A percentile compares a stretch with the other conserved stretches of the same genome.
phyloP scores from a whole-genome alignment of 148 eudicot species.

The Salicornia ramosissima region DNA sequence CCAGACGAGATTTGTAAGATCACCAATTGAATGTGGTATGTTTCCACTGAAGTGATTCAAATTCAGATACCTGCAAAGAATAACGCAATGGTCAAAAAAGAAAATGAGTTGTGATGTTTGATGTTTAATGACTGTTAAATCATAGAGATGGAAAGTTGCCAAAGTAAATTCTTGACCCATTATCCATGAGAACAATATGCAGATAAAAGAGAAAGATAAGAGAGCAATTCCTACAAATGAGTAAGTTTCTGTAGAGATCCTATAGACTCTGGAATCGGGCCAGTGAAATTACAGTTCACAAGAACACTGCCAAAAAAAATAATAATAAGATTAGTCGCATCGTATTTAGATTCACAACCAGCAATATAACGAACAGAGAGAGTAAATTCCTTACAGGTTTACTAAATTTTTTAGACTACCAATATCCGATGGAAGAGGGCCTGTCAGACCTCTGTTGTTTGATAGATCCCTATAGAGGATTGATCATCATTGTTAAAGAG shows the following conservation, averaged over 20 bases:
- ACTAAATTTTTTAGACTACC: slow-evolving; percentile 30
- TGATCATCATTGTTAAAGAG: background rate
- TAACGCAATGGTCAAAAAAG: slow-evolving; percentile 6
- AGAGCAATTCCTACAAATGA: slow-evolving; percentile 18
- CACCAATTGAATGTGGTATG: slow-evolving; percentile 56
- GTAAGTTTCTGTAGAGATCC: slow-evolving; percentile 28
- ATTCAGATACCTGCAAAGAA: slow-evolving; percentile 36
- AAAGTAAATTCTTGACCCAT: no score
- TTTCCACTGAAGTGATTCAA: slow-evolving; percentile 39
- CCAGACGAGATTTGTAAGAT: slow-evolving; percentile 52
- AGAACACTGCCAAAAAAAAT: slow-evolving; percentile 25
- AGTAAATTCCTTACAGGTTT: slow-evolving; percentile 19
- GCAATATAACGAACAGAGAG: background rate
- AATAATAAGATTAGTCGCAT: background rate
- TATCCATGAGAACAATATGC: background rate
- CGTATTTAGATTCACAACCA: background rate
- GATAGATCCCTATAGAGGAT: slow-evolving; percentile 30
- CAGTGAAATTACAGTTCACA: slow-evolving; percentile 28
- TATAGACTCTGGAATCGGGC: slow-evolving; percentile 28
- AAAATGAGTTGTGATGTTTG: background rate
- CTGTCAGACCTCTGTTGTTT: slow-evolving; percentile 29
- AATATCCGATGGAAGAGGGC: slow-evolving; percentile 28
- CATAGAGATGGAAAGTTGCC: no score
- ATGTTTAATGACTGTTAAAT: no score
- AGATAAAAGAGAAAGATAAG: no score